Base-by-base conservation (phyloP, 176 grass and related monocot genomes). In the Ensete glaucum region DNA sequence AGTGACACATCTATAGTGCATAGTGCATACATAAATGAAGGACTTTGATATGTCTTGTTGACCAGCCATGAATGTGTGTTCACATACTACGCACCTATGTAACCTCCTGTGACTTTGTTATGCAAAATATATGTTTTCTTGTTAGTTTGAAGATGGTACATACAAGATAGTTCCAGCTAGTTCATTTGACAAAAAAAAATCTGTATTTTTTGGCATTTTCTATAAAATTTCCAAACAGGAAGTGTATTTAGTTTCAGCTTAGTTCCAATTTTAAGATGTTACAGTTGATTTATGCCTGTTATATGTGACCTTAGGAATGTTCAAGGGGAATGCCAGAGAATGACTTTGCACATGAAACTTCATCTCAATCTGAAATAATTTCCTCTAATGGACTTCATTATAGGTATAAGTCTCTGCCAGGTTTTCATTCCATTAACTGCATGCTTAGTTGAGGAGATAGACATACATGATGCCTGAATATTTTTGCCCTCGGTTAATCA, bases 301-400 rank as follows among this genome's bases (percentile, higher is more conserved):
- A 70, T 17, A 51, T 70, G 14, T 56, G 55, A 74, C 22, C 24
- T 56, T 68, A 88, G 83, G 78, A 88, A 78, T 86, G 81, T 73
- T 80, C 81, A 55, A 69, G 63, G 17, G 63, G 72, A 51, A 84
- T 62, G 56, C 79, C 67, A 75, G 79, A 83, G 84, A 82, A 72
- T 54, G 71, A 85, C 54, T 76, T 77, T 55, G 34, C 76, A 27
- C 72, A 76, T 84, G 84, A 84, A 75, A 80, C 84, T 88, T 88
- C 86, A 52, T 72, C 83, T 64, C 52, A 27, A 34, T 86, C 89
- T 82, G 81, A 86, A 82, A 82, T 84, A 75, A 72, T 88, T 79
- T 69, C 79, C 76, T 86, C 81, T n/a, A 82, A 79, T 84, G 83
- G 77, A 80, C 76, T 77, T 82, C 78, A 77, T 25, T 49, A 69